Conservation (phyloP, 2,329 filamentous ascomycete genomes). For the Penicillium fuscoglaucum region DNA sequence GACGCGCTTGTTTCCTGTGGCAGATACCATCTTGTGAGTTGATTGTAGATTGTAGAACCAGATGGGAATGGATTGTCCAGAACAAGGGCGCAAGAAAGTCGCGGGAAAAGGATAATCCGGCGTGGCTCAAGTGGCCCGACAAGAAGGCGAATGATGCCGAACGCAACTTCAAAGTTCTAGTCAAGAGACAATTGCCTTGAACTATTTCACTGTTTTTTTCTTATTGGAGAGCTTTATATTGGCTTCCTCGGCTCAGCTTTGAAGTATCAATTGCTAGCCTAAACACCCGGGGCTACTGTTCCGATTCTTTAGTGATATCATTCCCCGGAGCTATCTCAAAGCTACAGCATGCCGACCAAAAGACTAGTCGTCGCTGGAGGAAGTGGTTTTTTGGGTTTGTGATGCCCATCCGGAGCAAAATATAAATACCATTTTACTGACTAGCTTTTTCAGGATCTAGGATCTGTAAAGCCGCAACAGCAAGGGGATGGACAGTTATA, state of each 20-base stretch:
- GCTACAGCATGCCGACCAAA: conserved; percentile 59
- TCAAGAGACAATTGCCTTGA: background rate
- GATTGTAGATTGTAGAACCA: background rate
- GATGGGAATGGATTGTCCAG: conserved; percentile 3
- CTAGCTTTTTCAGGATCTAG: conserved; percentile 56
- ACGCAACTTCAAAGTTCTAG: background rate
- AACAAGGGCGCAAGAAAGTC: conserved; percentile 11
- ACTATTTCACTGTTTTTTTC: background rate
- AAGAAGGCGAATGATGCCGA: conserved; percentile 5
- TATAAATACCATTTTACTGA: conserved; percentile 10
- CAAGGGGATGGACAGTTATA: conserved; percentile 85
- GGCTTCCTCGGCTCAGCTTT: background rate
- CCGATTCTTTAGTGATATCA: conserved; percentile 5
- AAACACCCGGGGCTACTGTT: conserved; percentile 6
- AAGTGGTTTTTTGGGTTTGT: conserved; percentile 79
- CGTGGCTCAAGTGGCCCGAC: background rate
- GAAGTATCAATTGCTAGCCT: background rate
- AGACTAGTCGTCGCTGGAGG: conserved; percentile 88
- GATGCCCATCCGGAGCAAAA: conserved; percentile 23
- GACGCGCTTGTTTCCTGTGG: conserved; percentile 57
- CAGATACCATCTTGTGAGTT: conserved; percentile 50
- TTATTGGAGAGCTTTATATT: background rate
- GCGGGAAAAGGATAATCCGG: conserved; percentile 5
- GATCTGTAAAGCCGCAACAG: conserved; percentile 87
- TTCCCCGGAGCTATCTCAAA: conserved; percentile 14